Base-by-base conservation (phyloP, 768 basidiomycete species). In the Boletus pseudo-olivaceus region DNA sequence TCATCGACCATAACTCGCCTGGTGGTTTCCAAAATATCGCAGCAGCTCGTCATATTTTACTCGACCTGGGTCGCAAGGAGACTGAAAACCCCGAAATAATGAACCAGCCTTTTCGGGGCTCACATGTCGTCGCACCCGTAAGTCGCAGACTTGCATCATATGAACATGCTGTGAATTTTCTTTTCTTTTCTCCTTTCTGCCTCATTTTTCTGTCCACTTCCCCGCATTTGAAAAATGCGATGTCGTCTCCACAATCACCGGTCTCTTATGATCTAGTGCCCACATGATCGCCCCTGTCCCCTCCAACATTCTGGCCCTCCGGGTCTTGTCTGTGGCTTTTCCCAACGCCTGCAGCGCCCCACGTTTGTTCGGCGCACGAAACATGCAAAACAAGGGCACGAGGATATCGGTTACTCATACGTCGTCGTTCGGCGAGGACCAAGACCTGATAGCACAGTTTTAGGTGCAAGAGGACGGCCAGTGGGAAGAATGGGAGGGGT, bases 91-190 rank as follows among this genome's bases (percentile, higher is more conserved):
- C 75, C 12, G 73, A 73, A 57, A 67, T 65, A 45, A 63, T 62
- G n/a, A 61, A 66, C 8, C 68, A 66, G 59, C 56, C 72, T 42
- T 59, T 76, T 49, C 70, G 72, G 41, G 91, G 90, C 12, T 82
- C 82, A 29, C 89, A 93, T 72, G 88, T 95, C n/a, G 75, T 95
- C 47, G 93, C 93, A 49, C 93, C 93, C 29, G 92, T 93, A 69
- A 69, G 86, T 71, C 58, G n/a, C 47, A 39, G 15, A 29, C 27
- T 46, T 40, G 43, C 42, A 26, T 39, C 26, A 29, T 38, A 9
- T 30, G 32, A 38, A 33, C 32, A 38, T 44, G 39, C 26, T 10
- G 6, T 49, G 33, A 35, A 49, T 32, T 33, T 27, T 32, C 12
- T 47, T 50, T 54, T 27, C 29, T 19, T 15, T 37, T 9, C 11